Conservation (phyloP, 148 eudicot species). For the Dysphania ambrosioides region DNA sequence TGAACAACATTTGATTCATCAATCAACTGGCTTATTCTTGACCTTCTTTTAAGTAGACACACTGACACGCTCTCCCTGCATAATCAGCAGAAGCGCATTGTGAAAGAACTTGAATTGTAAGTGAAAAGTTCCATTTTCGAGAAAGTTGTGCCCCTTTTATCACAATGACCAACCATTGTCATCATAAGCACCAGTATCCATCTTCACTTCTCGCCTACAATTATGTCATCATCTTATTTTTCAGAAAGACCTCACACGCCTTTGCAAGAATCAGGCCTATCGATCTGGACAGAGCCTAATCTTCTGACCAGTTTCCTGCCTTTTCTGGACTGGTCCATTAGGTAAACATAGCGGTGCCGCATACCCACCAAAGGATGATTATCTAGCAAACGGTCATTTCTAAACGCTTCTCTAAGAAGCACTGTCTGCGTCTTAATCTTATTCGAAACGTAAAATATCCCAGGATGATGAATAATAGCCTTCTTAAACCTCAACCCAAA, state of each 20-base stretch:
- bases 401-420: conserved; percentile 68
- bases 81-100: not conserved
- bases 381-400: conserved; percentile 50
- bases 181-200: not conserved
- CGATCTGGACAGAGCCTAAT: conserved; percentile 7
- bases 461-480: conserved; percentile 69
- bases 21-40: not conserved
- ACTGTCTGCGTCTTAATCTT: conserved; percentile 79
- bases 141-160: no score
- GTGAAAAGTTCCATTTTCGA: not conserved
- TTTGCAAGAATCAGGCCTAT: conserved; percentile 10
- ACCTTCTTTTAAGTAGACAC: not conserved
- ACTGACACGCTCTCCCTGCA: not conserved
- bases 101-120: not conserved
- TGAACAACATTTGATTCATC: not conserved
- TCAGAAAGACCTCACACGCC: conserved; percentile 7
- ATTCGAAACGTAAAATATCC: conserved; percentile 73
- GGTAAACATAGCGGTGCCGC: conserved; percentile 58
- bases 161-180: not conserved
- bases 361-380: conserved; percentile 68
- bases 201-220: not conserved
- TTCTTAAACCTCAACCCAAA: conserved; percentile 64
- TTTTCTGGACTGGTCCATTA: conserved; percentile 57
- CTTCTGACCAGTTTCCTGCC: conserved; percentile 20
- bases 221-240: not conserved